phyloP scores from a whole-genome alignment of 2,329 filamentous ascomycete species.

The Aspergillus ruber region DNA sequence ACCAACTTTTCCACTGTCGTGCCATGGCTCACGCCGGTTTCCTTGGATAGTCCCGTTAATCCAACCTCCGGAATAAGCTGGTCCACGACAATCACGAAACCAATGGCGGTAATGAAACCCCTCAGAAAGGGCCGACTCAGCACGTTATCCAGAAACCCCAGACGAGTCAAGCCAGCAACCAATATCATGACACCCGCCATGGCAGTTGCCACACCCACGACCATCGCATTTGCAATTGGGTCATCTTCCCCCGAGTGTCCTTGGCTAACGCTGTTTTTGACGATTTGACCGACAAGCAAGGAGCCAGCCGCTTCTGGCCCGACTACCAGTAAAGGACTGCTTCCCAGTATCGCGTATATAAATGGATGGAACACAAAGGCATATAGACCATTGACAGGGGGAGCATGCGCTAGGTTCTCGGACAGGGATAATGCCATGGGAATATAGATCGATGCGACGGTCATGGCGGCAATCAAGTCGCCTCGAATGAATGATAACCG shows the following conservation, averaged over 20 bases:
- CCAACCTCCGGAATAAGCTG: slow-evolving; percentile 89
- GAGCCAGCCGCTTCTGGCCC: slow-evolving; percentile 93
- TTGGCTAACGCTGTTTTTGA: slow-evolving; percentile 67
- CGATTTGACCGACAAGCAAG: slow-evolving; percentile 78
- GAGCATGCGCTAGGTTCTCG: slow-evolving; percentile 84
- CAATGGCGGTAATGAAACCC: slow-evolving; percentile 95
- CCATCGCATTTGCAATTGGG: slow-evolving; percentile 66
- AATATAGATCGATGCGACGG: slow-evolving; percentile 98
- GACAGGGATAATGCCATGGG: slow-evolving; percentile 94
- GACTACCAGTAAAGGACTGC: slow-evolving; percentile 86
- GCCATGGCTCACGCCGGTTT: slow-evolving; percentile 63
- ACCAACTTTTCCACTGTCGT: slow-evolving; percentile 79
- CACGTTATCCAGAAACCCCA: slow-evolving; percentile 92
- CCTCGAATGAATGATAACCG: slow-evolving; percentile 73
- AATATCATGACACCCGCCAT: slow-evolving; percentile 84
- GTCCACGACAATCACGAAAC: slow-evolving; percentile 91
- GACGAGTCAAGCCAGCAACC: slow-evolving; percentile 72
- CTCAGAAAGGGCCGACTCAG: slow-evolving; percentile 85
- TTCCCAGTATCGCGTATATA: slow-evolving; percentile 84
- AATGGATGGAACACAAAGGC: slow-evolving; percentile 89
- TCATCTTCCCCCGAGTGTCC: slow-evolving; percentile 61
- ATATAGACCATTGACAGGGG: slow-evolving; percentile 89
- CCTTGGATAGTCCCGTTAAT: slow-evolving; percentile 59
- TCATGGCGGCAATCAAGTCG: slow-evolving; percentile 80
- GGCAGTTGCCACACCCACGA: slow-evolving; percentile 82